phyloP scores from a whole-genome alignment of 768 basidiomycete genomes.

The Russula brevipes region DNA sequence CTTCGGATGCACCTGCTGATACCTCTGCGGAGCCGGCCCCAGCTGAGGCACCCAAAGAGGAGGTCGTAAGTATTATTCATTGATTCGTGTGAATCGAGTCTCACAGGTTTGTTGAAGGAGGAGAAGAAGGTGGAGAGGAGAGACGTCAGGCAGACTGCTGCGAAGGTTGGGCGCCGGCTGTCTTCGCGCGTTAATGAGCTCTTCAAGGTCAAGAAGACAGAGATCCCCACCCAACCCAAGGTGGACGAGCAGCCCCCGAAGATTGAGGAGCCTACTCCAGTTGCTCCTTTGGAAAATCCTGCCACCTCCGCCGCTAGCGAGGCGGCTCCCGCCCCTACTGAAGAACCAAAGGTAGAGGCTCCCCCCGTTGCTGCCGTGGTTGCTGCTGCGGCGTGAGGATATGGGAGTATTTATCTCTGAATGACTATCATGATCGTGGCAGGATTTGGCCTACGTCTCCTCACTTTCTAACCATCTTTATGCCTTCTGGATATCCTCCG shows the following conservation, averaged over 20 bases:
- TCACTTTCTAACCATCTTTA: constrained; percentile 30
- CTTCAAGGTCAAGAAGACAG: constrained; percentile 68
- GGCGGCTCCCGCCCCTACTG: constrained; percentile 28
- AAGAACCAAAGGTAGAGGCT: constrained; percentile 37
- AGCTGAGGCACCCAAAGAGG: constrained; percentile 53
- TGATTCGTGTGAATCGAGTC: not conserved
- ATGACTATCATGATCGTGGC: constrained; percentile 26
- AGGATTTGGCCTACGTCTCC: constrained; percentile 26
- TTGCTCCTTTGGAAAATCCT: constrained; percentile 81
- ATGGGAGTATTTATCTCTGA: constrained; percentile 43
- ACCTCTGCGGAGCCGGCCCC: constrained; percentile 32
- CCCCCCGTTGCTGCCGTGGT: constrained; percentile 62
- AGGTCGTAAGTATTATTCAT: constrained; percentile 42
- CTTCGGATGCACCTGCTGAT: constrained; percentile 34
- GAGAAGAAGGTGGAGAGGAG: constrained; percentile 48
- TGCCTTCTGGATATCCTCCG: constrained; percentile 33
- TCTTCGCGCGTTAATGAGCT: constrained; percentile 79
- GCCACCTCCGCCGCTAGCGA: constrained; percentile 46
- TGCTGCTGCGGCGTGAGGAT: constrained; percentile 70
- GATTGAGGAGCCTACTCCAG: constrained; percentile 76
- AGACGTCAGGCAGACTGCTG: constrained; percentile 33
- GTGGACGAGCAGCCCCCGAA: constrained; percentile 86
- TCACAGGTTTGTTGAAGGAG: constrained; percentile 33
- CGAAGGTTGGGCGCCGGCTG: constrained; percentile 75
- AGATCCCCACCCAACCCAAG: constrained; percentile 59